Conservation (phyloP, 2,329 filamentous ascomycete species). For the Pochonia chlamydosporia region DNA sequence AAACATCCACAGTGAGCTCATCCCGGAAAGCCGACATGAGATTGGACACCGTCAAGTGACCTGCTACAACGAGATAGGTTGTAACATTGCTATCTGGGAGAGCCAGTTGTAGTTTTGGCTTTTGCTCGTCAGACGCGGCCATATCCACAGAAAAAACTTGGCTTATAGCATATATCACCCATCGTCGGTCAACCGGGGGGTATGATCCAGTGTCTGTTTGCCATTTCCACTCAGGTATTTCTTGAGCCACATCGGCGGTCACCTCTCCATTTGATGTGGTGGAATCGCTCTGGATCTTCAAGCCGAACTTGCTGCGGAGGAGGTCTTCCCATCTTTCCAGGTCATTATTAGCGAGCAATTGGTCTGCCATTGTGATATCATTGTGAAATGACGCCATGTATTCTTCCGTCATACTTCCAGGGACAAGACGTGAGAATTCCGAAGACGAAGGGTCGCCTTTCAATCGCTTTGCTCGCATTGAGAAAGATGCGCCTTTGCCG, state of each 20-base stretch:
- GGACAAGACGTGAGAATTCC: slow-evolving; percentile 32
- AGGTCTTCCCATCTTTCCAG: slow-evolving; percentile 44
- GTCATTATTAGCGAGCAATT: slow-evolving; percentile 38
- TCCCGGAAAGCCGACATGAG: slow-evolving; percentile 51
- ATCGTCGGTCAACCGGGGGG: slow-evolving; percentile 55
- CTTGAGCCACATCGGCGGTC: slow-evolving; percentile 15
- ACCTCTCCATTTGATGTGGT: slow-evolving; percentile 14
- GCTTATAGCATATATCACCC: slow-evolving; percentile 58
- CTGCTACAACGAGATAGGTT: slow-evolving; percentile 54
- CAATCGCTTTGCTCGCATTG: slow-evolving; percentile 27
- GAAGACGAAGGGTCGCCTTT: slow-evolving; percentile 23
- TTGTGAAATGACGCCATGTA: slow-evolving; percentile 40
- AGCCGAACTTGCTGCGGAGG: slow-evolving; percentile 42
- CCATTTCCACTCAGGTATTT: slow-evolving; percentile 46
- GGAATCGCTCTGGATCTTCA: slow-evolving; percentile 26
- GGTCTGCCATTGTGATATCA: slow-evolving; percentile 42
- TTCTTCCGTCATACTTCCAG: slow-evolving; percentile 44
- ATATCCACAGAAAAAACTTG: slow-evolving; percentile 52
- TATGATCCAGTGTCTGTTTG: slow-evolving; percentile 38
- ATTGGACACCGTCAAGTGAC: slow-evolving; percentile 55
- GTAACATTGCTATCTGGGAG: slow-evolving; percentile 49
- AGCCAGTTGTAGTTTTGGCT: slow-evolving; percentile 25
- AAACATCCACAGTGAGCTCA: slow-evolving; percentile 36
- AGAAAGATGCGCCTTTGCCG: slow-evolving; percentile 51
- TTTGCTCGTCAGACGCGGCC: slow-evolving; percentile 32